These are phyloP conservation scores for Cytospora paraplurivora DNA, from an alignment of 2,329 filamentous ascomycete species.

Conservation along the genomic window DNA sequence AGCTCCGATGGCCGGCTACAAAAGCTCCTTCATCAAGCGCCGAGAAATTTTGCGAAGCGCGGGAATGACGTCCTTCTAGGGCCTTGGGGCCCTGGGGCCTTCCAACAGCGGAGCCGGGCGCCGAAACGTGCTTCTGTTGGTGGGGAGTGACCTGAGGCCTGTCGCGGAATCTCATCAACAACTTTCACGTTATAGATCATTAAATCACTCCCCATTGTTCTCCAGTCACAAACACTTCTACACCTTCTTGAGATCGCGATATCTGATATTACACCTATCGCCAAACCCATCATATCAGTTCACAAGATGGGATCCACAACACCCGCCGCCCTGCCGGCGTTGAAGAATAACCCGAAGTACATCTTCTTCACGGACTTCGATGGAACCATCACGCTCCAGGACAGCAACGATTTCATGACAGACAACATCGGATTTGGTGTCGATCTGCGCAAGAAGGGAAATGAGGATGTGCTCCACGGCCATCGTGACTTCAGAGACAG, in stretches of 20 bases:
- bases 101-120: slow-evolving; percentile 18
- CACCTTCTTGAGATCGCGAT: background rate
- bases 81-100: slow-evolving; percentile 1
- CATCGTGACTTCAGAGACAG: slow-evolving; percentile 77
- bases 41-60: slow-evolving; percentile 26
- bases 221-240: background rate
- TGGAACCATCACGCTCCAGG: slow-evolving; percentile 81
- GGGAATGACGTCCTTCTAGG: slow-evolving; percentile 4
- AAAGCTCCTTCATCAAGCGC: slow-evolving; percentile 17
- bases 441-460: slow-evolving; percentile 70
- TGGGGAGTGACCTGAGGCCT: background rate
- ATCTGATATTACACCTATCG: background rate
- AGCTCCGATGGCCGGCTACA: slow-evolving; percentile 20
- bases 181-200: background rate
- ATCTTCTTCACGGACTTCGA: slow-evolving; percentile 99
- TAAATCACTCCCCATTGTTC: background rate
- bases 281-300: background rate
- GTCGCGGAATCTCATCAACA: slow-evolving; percentile 8
- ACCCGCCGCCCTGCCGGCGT: slow-evolving; percentile 53
- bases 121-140: slow-evolving; percentile 17
- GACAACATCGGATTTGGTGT: slow-evolving; percentile 87
- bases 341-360: slow-evolving; percentile 74
- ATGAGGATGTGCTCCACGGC: slow-evolving; percentile 74
- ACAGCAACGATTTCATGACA: slow-evolving; percentile 73
- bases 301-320: slow-evolving; percentile 46